Conservation (phyloP, 2,329 filamentous ascomycete genomes). For the Mollisiaceae sp. region DNA sequence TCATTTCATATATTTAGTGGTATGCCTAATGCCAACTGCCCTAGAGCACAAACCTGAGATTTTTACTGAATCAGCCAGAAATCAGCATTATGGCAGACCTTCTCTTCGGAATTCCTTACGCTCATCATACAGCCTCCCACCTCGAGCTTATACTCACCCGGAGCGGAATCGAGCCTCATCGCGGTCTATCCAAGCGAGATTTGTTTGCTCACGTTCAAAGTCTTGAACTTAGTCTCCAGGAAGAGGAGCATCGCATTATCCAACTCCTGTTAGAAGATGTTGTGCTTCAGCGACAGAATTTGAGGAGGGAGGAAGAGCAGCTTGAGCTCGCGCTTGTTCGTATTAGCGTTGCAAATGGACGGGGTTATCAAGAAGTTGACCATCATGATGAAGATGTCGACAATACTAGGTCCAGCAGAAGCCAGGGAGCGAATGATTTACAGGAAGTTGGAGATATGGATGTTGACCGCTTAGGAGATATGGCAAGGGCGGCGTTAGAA, state of each 20-base stretch:
- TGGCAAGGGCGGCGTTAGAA: no score
- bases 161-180: neutral
- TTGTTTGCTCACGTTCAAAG: neutral
- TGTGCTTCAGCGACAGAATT: neutral
- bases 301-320: neutral
- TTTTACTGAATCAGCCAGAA: no score
- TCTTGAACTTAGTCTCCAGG: neutral
- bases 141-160: neutral
- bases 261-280: neutral
- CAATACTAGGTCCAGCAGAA: no score
- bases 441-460: no score
- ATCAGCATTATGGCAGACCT: neutral
- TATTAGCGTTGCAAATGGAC: neutral
- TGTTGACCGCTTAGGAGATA: no score
- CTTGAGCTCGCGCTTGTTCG: neutral
- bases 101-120: neutral
- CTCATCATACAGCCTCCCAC: neutral
- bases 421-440: no score
- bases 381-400: no score
- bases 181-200: neutral
- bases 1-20: no score
- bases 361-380: no score
- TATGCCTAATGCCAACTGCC: no score
- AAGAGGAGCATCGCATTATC: neutral
- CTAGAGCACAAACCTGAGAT: no score